These are phyloP conservation scores for Hyaloperonospora brassicae DNA, from an alignment of 352 stramenopile species.

Conservation along the genomic window DNA sequence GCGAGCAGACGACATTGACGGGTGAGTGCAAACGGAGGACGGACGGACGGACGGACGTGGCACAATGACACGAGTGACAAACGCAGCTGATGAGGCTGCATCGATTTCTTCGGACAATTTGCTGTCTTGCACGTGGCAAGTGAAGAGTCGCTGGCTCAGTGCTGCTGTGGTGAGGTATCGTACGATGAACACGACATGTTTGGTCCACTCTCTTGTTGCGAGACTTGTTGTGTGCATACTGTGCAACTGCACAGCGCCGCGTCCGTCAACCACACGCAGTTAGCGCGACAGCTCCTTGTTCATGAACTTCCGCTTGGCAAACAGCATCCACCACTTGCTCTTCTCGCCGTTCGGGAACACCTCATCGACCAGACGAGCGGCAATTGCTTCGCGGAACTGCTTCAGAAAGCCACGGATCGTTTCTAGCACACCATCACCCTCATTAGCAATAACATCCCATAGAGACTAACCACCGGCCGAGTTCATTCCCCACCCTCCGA, in stretches of 20 bases:
- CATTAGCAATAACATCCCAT: not conserved
- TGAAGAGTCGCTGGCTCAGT: not conserved
- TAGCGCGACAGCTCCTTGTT: slow-evolving; percentile 85
- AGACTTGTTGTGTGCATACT: not conserved
- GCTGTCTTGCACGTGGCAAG: not conserved
- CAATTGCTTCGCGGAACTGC: slow-evolving; percentile 82
- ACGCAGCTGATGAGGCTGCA: too few species aligned
- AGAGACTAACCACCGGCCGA: not conserved
- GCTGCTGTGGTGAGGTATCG: not conserved
- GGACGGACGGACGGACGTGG: too few species aligned
- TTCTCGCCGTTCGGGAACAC: slow-evolving; percentile 79
- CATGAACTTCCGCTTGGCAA: slow-evolving; percentile 93
- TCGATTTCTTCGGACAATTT: not conserved
- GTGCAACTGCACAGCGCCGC: not conserved
- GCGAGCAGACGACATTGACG: too few species aligned
- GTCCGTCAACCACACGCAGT: not conserved
- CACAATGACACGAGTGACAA: too few species aligned
- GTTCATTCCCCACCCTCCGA: too few species aligned
- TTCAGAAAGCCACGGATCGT: slow-evolving; percentile 87
- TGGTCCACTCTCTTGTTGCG: not conserved
- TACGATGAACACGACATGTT: not conserved
- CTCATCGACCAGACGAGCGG: slow-evolving; percentile 68
- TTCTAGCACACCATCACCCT: slow-evolving; percentile 31
- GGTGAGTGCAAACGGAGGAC: too few species aligned
- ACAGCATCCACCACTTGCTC: slow-evolving; percentile 94